Evolutionary conservation across 768 basidiomycete genomes (phyloP), one percentile per base, ranked within the genome.

Genomic region (Dioszegia aurantiaca): DNA sequence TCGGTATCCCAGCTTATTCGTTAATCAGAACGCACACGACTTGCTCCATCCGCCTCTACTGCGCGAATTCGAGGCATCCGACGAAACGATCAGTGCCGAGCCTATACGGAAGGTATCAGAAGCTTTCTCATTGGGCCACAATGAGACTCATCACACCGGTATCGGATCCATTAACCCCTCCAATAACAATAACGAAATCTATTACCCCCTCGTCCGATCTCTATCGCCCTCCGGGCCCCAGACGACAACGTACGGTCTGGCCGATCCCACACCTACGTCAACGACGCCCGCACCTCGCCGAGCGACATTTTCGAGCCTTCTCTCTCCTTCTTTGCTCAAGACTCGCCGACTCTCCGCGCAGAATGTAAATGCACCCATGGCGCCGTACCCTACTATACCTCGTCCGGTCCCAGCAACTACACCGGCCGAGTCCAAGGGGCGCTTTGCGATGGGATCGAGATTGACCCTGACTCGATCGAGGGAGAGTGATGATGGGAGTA

Each of bases 1-100:
- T 24, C 26, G 46, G 19, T 63, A 69, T 21, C 65, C 65, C 10
- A 66, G 69, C 11, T 33, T 76, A 12, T 74, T 72, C 43, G 67
- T 74, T 23, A 76, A 76, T 57, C 67, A 63, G 23, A 73, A 74
- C 51, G 74, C 74, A n/a, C 72, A 74, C 56, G 58, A 67, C 1
- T 43, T 73, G 5, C 58, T 74, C 8, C 74, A 76, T 60, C 74
- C 74, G 17, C 74, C 74, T 10, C 51, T 67, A n/a, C 56, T 75
- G 6, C 6, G 9, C 1, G 51, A 53, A 36, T n/a, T 24, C 14
- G 33, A 33, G 51, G 51, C 3, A 16, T 37, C 44, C 37, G 47
- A 41, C 12, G 28, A 40, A 10, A 8, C 24, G 4, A 23, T n/a
- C n/a, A 31, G 9, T 17, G 23, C 23, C 4, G 51, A 27, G 23